phyloP scores from a whole-genome alignment of 345 rosid genomes.

The Iberis pinnata region DNA sequence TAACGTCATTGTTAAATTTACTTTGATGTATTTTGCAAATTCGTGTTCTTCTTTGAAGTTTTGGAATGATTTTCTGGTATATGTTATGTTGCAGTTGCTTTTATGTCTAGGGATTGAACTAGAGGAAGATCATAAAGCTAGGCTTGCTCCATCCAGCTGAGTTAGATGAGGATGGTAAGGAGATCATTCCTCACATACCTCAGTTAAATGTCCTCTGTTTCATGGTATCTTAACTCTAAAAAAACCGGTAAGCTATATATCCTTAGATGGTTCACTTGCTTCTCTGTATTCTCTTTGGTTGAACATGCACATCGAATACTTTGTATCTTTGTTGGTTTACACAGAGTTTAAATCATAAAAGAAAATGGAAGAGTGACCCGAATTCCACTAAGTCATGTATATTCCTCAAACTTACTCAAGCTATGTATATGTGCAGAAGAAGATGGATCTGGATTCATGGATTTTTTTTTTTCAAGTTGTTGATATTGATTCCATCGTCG shows the following conservation, averaged over 20 bases:
- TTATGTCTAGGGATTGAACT: constrained; percentile 61
- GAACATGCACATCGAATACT: not conserved
- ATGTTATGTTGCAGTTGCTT: constrained; percentile 56
- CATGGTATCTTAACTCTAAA: constrained; percentile 63
- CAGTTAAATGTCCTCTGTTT: constrained; percentile 72
- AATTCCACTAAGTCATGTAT: constrained; percentile 50
- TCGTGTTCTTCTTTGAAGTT: too few species aligned
- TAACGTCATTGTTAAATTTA: too few species aligned
- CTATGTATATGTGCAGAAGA: constrained; percentile 41
- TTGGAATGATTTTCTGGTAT: too few species aligned
- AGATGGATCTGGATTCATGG: constrained; percentile 28
- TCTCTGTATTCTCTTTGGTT: not conserved
- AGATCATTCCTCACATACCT: constrained; percentile 66
- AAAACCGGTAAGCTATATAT: constrained; percentile 43
- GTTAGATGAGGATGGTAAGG: constrained; percentile 68
- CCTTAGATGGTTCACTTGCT: not conserved
- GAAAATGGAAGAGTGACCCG: constrained; percentile 79
- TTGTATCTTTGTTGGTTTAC: too few species aligned
- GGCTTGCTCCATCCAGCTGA: constrained; percentile 79
- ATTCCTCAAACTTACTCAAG: constrained; percentile 3
- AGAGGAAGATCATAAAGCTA: constrained; percentile 64
- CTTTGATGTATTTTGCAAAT: too few species aligned
- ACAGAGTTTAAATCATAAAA: constrained; percentile 74
- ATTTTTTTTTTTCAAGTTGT: constrained; percentile 31
- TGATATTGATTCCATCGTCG: constrained; percentile 61